Evolutionary conservation across 108 stramenopile genomes (phyloP), one percentile per base, ranked within the genome.

Genomic region (Cyclotella distinguenda): DNA sequence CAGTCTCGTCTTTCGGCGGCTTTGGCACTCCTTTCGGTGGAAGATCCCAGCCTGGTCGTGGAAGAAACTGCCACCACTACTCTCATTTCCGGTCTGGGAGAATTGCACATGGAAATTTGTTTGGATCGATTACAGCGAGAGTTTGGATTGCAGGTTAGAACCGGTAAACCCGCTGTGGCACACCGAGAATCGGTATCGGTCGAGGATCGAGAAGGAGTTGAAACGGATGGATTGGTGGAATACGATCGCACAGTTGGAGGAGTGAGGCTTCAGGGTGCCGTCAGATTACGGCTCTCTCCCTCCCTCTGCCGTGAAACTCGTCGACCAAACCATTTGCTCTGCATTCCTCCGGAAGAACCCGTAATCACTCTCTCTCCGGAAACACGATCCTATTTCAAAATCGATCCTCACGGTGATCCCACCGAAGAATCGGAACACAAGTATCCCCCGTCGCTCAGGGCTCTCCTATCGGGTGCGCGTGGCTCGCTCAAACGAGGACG

Each of bases 51-150:
- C 64, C 65, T 95, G 18, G 61, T 84, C 6, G 89, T 95, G 5
- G 86, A 90, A 70, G 93, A 91, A 72, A 87, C 78, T 2, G 87
- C 85, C 11, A 88, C 87, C 3, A 70, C 72, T 18, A 95, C 89
- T 1, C 51, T 91, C 8, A 64, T 95, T 15, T 88, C 87, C 16
- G 93, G 93, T 30, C 63, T 95, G 40, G 93, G 93, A 19, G 93
- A 95, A 64, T 72, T 95, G 30, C 93, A 95, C 50, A 84, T 95
- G 63, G 93, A 95, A 54, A 86, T 95, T 25, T 79, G 85, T 6
- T 58, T 90, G 31, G 93, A 95, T 81, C 66, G 93, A 22, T 50
- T 95, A 15, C 73, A 45, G 33, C 64, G 94, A 34, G 94, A 95
- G 55, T 82, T 81, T 74, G 87, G 85, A 5, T 47, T 91, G 10